Conservation (phyloP, 257 asterid genomes). For the Capsicum rhomboideum region DNA sequence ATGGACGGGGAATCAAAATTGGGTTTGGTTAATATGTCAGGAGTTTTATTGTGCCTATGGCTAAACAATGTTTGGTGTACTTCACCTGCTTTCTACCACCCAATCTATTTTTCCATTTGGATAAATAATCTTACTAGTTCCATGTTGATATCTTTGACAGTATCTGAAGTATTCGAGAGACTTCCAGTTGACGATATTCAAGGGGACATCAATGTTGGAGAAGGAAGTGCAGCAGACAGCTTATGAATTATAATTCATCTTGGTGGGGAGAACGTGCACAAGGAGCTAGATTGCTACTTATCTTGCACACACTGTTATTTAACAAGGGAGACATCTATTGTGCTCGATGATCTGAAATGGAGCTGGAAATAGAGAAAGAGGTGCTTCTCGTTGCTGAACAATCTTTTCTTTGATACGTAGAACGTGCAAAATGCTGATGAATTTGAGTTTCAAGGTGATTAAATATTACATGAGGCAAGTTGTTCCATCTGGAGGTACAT, state of each 20-base stretch:
- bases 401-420: not conserved
- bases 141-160: not conserved
- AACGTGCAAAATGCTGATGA: not conserved
- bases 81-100: not conserved
- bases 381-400: not conserved
- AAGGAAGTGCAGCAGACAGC: conserved; percentile 51
- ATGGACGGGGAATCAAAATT: not conserved
- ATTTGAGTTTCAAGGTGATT: not conserved
- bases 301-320: not conserved
- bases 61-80: not conserved
- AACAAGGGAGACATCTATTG: not conserved
- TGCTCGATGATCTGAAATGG: not conserved
- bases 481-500: not conserved
- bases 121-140: not conserved
- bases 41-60: not conserved
- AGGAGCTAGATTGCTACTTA: not conserved
- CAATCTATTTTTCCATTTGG: not conserved
- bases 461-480: not conserved
- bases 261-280: not conserved
- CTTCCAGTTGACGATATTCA: conserved; percentile 68
- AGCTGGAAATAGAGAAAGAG: not conserved
- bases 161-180: conserved; percentile 54
- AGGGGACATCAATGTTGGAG: conserved; percentile 81
- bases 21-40: not conserved
- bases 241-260: not conserved